A percentile compares a stretch with the other conserved stretches of the same genome.
Conservation (phyloP, 768 basidiomycete species). For the Pisolithus tinctorius region DNA sequence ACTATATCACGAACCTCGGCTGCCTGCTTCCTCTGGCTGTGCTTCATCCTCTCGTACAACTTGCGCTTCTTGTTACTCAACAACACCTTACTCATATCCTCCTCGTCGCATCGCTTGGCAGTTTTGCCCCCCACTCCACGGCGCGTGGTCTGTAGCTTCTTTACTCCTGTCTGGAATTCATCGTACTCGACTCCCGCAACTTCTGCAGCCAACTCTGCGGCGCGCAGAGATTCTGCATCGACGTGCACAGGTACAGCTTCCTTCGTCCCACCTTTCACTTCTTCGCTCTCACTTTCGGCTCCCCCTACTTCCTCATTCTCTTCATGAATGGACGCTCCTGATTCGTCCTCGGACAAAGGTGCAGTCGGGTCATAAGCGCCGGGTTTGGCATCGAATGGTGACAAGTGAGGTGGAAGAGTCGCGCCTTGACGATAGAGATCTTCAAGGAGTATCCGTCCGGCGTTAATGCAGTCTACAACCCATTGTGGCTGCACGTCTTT, state of each 20-base stretch:
- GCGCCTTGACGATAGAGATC: constrained; percentile 83
- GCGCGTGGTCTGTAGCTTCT: constrained; percentile 44
- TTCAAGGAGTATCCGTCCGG: constrained; percentile 75
- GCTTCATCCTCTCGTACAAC: constrained; percentile 90
- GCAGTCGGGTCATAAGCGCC: constrained; percentile 69
- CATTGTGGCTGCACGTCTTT: constrained; percentile 97
- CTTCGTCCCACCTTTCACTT: constrained; percentile 22
- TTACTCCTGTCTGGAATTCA: constrained; percentile 70
- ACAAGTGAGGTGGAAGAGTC: constrained; percentile 87
- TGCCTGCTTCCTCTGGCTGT: constrained; percentile 69
- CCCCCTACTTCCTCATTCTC: constrained; percentile 17
- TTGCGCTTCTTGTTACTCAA: constrained; percentile 94
- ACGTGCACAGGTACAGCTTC: constrained; percentile 27
- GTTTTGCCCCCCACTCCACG: constrained; percentile 25
- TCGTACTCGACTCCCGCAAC: constrained; percentile 76
- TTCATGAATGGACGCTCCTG: constrained; percentile 24
- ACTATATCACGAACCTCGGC: constrained; percentile 57
- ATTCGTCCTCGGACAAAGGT: constrained; percentile 14
- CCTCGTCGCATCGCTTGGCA: constrained; percentile 40
- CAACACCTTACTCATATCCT: constrained; percentile 96
- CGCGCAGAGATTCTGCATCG: constrained; percentile 67
- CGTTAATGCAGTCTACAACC: constrained; percentile 94
- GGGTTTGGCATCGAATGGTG: constrained; percentile 83
- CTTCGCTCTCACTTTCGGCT: constrained; percentile 23
- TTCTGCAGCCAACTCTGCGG: constrained; percentile 91